Base-by-base conservation (phyloP, 352 stramenopile genomes). In the Thalassiosira mediterranea region DNA sequence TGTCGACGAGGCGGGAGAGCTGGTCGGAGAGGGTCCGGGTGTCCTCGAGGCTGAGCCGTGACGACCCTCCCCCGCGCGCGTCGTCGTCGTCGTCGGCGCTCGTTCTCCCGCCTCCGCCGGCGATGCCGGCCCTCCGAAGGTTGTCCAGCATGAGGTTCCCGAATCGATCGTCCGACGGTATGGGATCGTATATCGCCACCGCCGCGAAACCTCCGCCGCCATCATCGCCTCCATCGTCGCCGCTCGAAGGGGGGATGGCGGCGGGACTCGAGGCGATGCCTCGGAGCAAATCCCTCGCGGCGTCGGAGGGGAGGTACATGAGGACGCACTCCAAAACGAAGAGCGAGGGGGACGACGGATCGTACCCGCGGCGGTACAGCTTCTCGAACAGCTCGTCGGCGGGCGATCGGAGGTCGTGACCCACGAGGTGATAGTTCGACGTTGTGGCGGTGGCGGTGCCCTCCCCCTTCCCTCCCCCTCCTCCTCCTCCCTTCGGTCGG, bases 301-400 rank as follows among this genome's bases (percentile, higher is more conserved):
- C 49, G 1, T 52, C n/a, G 21, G 83, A 72, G 0, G 84, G 83
- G n/a, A 92, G 49, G 58, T 92, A 92, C 84, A 92, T 91, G 3
- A 83, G 66, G 1, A 91, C 73, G 49, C 87, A 92, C 81, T 92
- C 87, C 26, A 85, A 48, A 8, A 91, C n/a, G 37, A 91, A 88
- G 10, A 92, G 59, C 37, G 80, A 89, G n/a, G 84, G 81, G 21
- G 48, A 44, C 31, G 65, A 51, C 8, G 26, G 15, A n/a, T 77
- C 34, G 68, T 86, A 72, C 25, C 81, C 69, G 46, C 71, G 60
- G 61, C 56, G 31, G 8, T 23, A 47, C 23, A 92, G 54, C 26
- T 79, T 79, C 44, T 82, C 17, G 21, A 92, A 51, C 29, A 92
- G 46, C 25, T 58, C 13, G 10, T 38, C 21, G 10, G 78, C 71